Base-by-base conservation (phyloP, 2,329 filamentous ascomycete species). In the Botrytis deweyae region DNA sequence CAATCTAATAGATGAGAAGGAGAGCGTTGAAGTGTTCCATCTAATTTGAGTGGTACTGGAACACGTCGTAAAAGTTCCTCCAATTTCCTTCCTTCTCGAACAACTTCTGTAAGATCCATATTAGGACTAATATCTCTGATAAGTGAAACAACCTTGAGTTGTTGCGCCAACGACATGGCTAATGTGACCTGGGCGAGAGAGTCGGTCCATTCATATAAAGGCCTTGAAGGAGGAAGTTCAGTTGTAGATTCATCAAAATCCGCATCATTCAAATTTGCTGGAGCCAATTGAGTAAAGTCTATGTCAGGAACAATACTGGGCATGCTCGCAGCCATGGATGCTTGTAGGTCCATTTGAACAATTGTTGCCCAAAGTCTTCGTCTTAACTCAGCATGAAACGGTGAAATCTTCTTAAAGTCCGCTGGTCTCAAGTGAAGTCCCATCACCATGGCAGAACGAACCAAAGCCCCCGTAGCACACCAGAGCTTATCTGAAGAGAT, bases 391-490 rank as follows among this genome's bases (percentile, higher is more conserved):
- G 84, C 83, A 38, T 83, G 81, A 67, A 86, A 84, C 0, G 80
- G 78, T 6, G 85, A 83, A 82, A 87, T 85, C n/a, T 83, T 81
- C 14, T 83, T 82, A 8, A 88, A 83, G 70, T 84, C 82, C 40
- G 80, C 82, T 0, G 88, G 88, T 72, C 89, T 88, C 4, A 86
- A 84, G 77, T 90, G 87, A 12, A 89, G 81, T 7, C 88, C 88
- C 83, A 88, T 87, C 72, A 84, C 84, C 80, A 89, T 86, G 71
- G 87, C 88, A 20, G 84, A 85, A 8, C 87, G 83, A n/a, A 88
- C 76, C n/a, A 89, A 75, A 16, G 72, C 74, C 1, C 88, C 88
- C 0, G 84, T 73, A 63, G 69, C 70, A 18, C 64, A 72, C 74
- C 74, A 76, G 29, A 76, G 40, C 22, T 73, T 61, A 70, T 74